Evolutionary conservation across 345 rosid species (phyloP).

Genomic region (Pistacia vera): DNA sequence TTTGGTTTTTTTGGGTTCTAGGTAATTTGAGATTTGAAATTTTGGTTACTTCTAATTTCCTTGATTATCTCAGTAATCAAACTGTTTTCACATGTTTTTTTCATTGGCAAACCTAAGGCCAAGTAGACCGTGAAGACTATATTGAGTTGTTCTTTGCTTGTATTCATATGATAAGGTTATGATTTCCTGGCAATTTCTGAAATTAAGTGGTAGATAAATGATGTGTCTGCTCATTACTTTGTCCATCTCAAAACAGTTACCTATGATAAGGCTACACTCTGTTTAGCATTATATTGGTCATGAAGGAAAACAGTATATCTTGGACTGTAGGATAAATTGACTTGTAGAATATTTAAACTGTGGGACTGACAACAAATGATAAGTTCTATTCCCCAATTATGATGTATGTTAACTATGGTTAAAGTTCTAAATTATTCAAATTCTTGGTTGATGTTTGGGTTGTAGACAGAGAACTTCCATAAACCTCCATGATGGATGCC

Average conservation of each 20-base stretch:
- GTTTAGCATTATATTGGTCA: neutral
- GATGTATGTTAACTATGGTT: neutral
- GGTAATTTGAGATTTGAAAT: neutral
- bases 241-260: neutral
- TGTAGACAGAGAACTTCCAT: neutral
- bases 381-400: neutral
- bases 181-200: neutral
- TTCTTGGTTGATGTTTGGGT: no score
- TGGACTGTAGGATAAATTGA: neutral
- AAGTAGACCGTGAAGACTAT: neutral
- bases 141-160: neutral
- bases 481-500: neutral
- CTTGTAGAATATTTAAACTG: neutral
- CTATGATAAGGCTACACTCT: neutral
- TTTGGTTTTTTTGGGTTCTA: neutral
- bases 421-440: neutral
- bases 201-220: neutral
- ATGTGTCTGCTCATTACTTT: neutral
- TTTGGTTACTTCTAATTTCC: neutral
- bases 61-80: neutral
- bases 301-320: neutral
- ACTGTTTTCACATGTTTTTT: neutral
- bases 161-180: neutral
- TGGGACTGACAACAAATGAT: neutral
- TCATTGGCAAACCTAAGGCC: neutral